Evolutionary conservation across 495 filamentous ascomycete species (phyloP), one percentile per base, ranked within the genome.

Genomic region (Aspergillus conjunctus): DNA sequence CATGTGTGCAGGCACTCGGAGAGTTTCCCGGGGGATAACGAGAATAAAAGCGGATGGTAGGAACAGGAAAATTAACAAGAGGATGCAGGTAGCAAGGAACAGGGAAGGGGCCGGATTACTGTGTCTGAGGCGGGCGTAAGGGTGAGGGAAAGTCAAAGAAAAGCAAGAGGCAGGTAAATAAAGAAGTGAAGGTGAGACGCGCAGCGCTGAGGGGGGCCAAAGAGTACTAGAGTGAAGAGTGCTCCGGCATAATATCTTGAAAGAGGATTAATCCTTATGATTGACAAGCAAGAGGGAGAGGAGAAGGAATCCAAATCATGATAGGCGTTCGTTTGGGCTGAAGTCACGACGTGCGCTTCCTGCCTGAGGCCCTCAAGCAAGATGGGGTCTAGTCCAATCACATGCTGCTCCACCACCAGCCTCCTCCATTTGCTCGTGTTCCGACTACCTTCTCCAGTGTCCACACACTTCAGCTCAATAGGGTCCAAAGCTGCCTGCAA

Each of bases 1-100:
- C 72, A 75, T 75, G 55, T 66, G 64, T 55, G 54, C 48, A 54
- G 32, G 22, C 32, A 49, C 21, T 43, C 64, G 58, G 55, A 32
- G 50, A 39, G 48, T 54, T 58, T 56, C 18, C 31, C 32, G 57
- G 45, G 51, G 45, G 51, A 45, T 43, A 43, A 54, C 34, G 44
- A 57, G 44, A 48, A 32, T 6, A 44, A 34, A 61, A 20, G 32
- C 9, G 34, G 41, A 51, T 50, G 50, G 53, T 46, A 45, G 26
- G 33, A 60, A n/a, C n/a, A n/a, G 52, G 48, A 57, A 41, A 49
- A 51, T 58, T 48, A 58, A 55, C 49, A 22, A 60, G 60, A 62
- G 63, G 68, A 65, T 57, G 63, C 63, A 57, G 54, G 46, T 15
- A 41, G 39, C 32, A 56, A 49, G 54, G 59, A 58, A 58, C 51